A percentile compares a stretch with the other conserved stretches of the same genome.
Conservation (phyloP, 331 rosid genomes). For the Malus hybrid region DNA sequence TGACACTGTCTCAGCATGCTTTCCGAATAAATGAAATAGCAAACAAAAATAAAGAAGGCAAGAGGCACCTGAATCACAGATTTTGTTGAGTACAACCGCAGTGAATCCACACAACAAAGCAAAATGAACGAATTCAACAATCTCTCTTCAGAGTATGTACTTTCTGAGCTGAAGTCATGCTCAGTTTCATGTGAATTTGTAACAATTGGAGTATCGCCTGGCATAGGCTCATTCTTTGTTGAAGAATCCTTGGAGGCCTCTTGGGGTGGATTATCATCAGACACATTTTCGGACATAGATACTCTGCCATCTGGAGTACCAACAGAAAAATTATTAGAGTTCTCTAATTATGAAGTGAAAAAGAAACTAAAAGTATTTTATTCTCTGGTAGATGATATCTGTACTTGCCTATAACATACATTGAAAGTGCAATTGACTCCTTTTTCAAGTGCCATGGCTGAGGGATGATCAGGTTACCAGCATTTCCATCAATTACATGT, state of each 20-base stretch:
- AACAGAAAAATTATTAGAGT: conserved; percentile 23
- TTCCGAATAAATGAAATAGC: neutral
- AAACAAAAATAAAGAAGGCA: conserved; percentile 3
- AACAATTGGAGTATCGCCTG: conserved; percentile 24
- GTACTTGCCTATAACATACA: conserved; percentile 98
- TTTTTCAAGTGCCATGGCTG: conserved; percentile 54
- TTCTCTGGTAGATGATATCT: conserved; percentile 21
- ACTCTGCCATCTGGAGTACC: conserved; percentile 41
- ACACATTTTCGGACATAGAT: conserved; percentile 31
- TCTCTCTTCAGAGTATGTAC: conserved; percentile 33
- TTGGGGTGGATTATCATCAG: conserved; percentile 43
- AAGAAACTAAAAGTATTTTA: neutral
- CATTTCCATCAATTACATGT: conserved; percentile 45
- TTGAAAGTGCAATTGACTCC: conserved; percentile 78
- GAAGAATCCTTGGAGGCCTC: conserved; percentile 35
- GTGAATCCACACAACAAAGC: conserved; percentile 78
- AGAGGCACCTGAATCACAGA: conserved; percentile 74
- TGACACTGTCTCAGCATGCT: conserved; percentile 18
- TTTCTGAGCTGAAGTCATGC: conserved; percentile 34
- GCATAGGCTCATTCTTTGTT: conserved; percentile 22
- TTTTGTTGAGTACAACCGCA: conserved; percentile 57
- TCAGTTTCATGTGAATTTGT: conserved; percentile 37
- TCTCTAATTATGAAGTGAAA: conserved; percentile 3
- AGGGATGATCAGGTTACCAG: conserved; percentile 51
- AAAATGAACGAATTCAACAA: conserved; percentile 51